Conservation (phyloP, 768 basidiomycete genomes). For the Tricholoma sp. region DNA sequence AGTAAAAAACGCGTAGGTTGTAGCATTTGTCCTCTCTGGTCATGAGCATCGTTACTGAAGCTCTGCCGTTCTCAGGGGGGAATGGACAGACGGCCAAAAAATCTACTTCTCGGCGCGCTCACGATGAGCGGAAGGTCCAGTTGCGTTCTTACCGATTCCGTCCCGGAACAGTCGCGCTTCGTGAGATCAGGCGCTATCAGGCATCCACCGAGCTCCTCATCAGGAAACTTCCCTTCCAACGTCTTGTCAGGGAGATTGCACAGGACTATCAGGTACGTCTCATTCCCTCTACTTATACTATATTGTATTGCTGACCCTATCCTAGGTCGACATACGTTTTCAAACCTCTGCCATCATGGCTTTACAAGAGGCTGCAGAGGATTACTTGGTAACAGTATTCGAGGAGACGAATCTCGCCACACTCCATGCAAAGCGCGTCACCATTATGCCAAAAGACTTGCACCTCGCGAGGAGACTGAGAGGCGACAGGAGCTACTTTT, state of each 20-base stretch:
- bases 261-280: slow-evolving; percentile 77
- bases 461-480: slow-evolving; percentile 74
- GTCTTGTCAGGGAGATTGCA: slow-evolving; percentile 85
- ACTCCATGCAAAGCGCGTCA: slow-evolving; percentile 81
- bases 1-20: too few species aligned
- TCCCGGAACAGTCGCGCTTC: slow-evolving; percentile 82
- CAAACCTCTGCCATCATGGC: slow-evolving; percentile 87
- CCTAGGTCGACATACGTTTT: slow-evolving; percentile 75
- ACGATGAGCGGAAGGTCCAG: neutral
- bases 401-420: slow-evolving; percentile 81
- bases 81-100: neutral
- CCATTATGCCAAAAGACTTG: slow-evolving; percentile 82
- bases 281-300: neutral
- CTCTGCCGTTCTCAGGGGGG: too few species aligned
- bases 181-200: slow-evolving; percentile 87
- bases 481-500: too few species aligned
- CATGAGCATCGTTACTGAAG: too few species aligned
- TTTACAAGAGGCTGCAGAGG: slow-evolving; percentile 81
- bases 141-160: neutral
- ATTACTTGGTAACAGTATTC: slow-evolving; percentile 70
- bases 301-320: neutral
- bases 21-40: too few species aligned
- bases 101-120: too few species aligned
- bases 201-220: slow-evolving; percentile 85
- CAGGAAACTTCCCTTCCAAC: slow-evolving; percentile 87